Evolutionary conservation across 768 basidiomycete species (phyloP), one percentile per base, ranked within the genome.

Genomic region (Mycena rosella): DNA sequence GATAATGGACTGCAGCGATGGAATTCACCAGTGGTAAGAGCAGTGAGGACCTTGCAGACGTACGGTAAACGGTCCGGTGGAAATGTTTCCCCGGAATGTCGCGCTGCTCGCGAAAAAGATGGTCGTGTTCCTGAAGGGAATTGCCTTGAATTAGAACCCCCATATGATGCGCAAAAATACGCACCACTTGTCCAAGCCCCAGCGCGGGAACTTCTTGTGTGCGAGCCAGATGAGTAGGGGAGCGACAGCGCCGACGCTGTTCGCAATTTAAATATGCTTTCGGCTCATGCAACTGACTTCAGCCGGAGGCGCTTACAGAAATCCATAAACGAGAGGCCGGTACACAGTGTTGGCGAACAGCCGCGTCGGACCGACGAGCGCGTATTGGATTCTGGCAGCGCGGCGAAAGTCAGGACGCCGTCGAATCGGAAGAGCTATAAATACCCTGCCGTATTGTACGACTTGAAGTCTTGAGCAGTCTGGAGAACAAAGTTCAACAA

Each of bases 391-490:
- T 9, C 51, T 34, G 32, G 8, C 3, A 20, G 48, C 5, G 4
- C 18, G 8, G 9, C 8, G 27, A 6, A 13, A 26, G 27, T 34
- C 32, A 34, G 32, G 32, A 34, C 5, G 32, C 6, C 32, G 5
- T 34, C 32, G 32, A 34, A 11, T 5, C 32, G 11, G 11, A 8
- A 7, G 26, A 2, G 22, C 10, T 2, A 51, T 2, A 51, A 22
- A 18, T 40, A 55, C 30, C 57, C 57, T 2, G 45, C 47, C 15
- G 58, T 60, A 24, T 60, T 60, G 32, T 60, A 60, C 26, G 58
- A 60, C 32, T 49, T 60, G 58, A 60, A 38, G 29, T 60, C 47
- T 49, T 60, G 58, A 1, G 22, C 58, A 13, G 58, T 60, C 58
- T 49, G 14, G 1, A 22, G 27, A 22, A 45, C 26, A 3, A 4